These are phyloP conservation scores for Ophiostoma pallidulum DNA, from an alignment of 2,329 filamentous ascomycete genomes.

Conservation along the genomic window DNA sequence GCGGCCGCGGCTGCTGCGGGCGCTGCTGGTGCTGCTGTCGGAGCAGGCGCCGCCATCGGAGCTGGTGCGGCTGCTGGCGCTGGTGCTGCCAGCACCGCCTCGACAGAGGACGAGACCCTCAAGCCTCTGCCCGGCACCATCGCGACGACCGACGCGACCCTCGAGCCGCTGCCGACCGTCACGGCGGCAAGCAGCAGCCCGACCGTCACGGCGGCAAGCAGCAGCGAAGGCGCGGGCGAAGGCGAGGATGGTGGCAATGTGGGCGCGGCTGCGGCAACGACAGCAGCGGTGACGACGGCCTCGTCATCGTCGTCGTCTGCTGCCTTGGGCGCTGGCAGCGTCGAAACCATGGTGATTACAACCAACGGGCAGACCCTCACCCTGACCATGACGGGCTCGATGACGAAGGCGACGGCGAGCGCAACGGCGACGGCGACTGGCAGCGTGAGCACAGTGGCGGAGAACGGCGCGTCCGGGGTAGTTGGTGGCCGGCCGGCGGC, in stretches of 20 bases:
- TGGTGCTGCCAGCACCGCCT: not conserved
- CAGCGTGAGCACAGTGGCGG: not conserved
- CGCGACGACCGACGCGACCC: conserved; percentile 1
- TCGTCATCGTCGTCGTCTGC: too few species aligned
- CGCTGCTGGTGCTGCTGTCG: not conserved
- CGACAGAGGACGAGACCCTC: not conserved
- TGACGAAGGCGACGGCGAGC: not conserved
- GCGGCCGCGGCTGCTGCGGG: not conserved
- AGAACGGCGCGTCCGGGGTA: not conserved
- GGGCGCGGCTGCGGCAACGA: not conserved
- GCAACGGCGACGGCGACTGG: conserved; percentile 8
- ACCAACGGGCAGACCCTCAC: conserved; percentile 14
- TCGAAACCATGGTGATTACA: conserved; percentile 14
- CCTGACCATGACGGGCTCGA: conserved; percentile 12
- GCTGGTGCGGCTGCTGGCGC: not conserved
- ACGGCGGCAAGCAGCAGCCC: too few species aligned
- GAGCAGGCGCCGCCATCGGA: not conserved
- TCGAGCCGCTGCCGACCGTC: conserved; percentile 11
- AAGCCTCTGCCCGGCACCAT: conserved; percentile 11
- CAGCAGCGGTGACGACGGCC: not conserved
- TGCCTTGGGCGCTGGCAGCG: conserved; percentile 1
- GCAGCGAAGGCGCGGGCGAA: too few species aligned
- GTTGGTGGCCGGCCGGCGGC: not conserved
- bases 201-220: not conserved
- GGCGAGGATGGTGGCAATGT: not conserved